These are phyloP conservation scores for Fraxinus albicans DNA, from an alignment of 305 asterid species.

Conservation along the genomic window DNA sequence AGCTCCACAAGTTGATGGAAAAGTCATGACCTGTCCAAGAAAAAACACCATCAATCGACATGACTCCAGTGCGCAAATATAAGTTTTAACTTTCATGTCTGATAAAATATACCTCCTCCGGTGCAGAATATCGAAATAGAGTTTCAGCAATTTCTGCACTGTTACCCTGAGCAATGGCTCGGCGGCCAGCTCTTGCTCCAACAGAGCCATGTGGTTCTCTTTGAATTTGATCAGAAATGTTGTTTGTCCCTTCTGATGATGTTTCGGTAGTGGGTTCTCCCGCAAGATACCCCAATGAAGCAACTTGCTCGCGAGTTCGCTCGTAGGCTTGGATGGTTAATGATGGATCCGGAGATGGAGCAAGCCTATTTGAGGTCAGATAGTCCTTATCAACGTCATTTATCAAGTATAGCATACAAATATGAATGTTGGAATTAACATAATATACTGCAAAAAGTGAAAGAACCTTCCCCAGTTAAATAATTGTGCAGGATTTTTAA, in stretches of 20 bases:
- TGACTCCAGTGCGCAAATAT: background rate
- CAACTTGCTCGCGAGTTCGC: slow-evolving; percentile 82
- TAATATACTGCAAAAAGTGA: background rate
- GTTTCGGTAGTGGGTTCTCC: slow-evolving; percentile 40
- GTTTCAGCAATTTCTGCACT: slow-evolving; percentile 75
- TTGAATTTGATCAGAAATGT: slow-evolving; percentile 28
- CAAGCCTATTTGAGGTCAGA: slow-evolving; percentile 48
- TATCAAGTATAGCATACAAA: background rate
- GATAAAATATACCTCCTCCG: slow-evolving; percentile 71
- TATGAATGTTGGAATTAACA: background rate
- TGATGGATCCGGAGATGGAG: slow-evolving; percentile 85
- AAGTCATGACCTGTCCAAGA: slow-evolving; percentile 75
- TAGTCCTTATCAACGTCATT: background rate
- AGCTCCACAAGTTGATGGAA: slow-evolving; percentile 86
- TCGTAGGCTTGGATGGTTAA: slow-evolving; percentile 78
- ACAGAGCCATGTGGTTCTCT: slow-evolving; percentile 87
- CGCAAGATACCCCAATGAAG: slow-evolving; percentile 65
- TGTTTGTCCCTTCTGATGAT: slow-evolving; percentile 27
- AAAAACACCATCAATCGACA: background rate
- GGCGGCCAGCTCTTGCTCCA: slow-evolving; percentile 82
- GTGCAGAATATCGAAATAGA: slow-evolving; percentile 84
- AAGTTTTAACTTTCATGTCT: background rate
- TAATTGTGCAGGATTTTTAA: background rate
- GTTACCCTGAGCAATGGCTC: slow-evolving; percentile 92
- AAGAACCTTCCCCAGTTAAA: background rate